Percentiles rank a stretch among this genome's conserved stretches.
phyloP scores from a whole-genome alignment of 2,329 filamentous ascomycete species.

The Penicillium sp. region DNA sequence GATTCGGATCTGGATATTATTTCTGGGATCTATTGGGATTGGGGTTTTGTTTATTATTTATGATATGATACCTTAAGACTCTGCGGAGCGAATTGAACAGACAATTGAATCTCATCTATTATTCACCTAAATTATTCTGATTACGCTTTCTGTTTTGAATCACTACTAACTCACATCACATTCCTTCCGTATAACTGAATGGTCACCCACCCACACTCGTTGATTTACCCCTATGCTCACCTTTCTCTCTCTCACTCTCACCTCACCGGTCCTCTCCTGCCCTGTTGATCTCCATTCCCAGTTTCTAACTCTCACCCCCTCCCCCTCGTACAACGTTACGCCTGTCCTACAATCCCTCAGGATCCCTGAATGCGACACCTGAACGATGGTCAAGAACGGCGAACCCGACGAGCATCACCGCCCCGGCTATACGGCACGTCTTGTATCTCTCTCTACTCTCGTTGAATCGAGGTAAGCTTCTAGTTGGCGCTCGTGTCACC shows the following conservation, averaged over 20 bases:
- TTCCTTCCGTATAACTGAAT: too few species aligned
- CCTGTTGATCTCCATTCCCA: not conserved
- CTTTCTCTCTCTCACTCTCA: not conserved
- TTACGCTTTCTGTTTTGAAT: too few species aligned
- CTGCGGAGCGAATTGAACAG: constrained; percentile 20
- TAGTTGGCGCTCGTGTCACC: not conserved
- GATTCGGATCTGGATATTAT: not conserved
- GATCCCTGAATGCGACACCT: constrained; percentile 3
- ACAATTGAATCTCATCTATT: constrained; percentile 8
- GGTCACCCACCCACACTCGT: too few species aligned
- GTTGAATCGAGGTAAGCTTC: not conserved
- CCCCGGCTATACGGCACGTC: constrained; percentile 11
- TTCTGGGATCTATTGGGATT: constrained; percentile 7
- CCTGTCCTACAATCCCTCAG: constrained; percentile 15
- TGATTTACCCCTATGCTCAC: not conserved
- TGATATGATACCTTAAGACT: constrained; percentile 34
- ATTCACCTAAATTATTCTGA: not conserved
- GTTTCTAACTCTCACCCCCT: not conserved
- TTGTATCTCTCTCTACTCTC: constrained; percentile 19
- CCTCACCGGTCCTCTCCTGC: not conserved
- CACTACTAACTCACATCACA: too few species aligned
- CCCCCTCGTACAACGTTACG: constrained; percentile 23
- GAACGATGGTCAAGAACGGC: not conserved
- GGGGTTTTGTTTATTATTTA: constrained; percentile 25
- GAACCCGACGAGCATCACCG: constrained; percentile 5